These are phyloP conservation scores for Fusarium sp. DNA, from an alignment of 2,329 filamentous ascomycete species.

Conservation along the genomic window DNA sequence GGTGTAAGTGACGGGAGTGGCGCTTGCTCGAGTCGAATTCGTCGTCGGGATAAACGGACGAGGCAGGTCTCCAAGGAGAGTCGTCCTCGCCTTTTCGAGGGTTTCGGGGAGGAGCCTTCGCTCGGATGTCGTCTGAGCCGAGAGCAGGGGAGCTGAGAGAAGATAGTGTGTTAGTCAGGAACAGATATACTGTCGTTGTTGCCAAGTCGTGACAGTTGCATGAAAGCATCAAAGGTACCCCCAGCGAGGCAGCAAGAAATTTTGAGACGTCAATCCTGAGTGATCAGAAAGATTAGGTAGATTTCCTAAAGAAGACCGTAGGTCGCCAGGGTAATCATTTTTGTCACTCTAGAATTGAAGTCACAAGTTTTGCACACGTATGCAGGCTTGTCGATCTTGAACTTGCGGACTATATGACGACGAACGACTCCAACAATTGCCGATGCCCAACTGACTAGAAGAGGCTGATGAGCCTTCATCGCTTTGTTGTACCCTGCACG, in stretches of 20 bases:
- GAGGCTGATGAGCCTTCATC: slow-evolving; percentile 10
- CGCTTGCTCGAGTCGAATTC: slow-evolving; percentile 31
- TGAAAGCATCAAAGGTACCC: not conserved
- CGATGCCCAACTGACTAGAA: not conserved
- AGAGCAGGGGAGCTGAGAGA: slow-evolving; percentile 37
- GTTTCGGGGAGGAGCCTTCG: slow-evolving; percentile 46
- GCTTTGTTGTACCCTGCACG: slow-evolving; percentile 7
- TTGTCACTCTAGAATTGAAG: not conserved
- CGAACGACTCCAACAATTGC: slow-evolving; percentile 11
- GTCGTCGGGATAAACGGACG: slow-evolving; percentile 60
- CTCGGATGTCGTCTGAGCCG: slow-evolving; percentile 34
- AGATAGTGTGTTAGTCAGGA: slow-evolving; percentile 31
- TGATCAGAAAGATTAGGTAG: not conserved
- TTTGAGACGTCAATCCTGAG: not conserved
- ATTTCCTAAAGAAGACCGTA: not conserved
- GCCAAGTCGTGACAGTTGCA: not conserved
- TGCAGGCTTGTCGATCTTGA: slow-evolving; percentile 4
- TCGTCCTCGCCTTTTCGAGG: slow-evolving; percentile 43
- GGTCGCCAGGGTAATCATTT: not conserved
- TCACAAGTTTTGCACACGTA: not conserved
- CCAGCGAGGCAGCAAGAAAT: not conserved
- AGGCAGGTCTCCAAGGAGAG: slow-evolving; percentile 56
- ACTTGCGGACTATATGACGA: slow-evolving; percentile 19
- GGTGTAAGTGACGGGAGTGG: slow-evolving; percentile 17
- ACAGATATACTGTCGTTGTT: not conserved